Conservation (phyloP, 2,329 filamentous ascomycete genomes). For the Talaromyces sp. region DNA sequence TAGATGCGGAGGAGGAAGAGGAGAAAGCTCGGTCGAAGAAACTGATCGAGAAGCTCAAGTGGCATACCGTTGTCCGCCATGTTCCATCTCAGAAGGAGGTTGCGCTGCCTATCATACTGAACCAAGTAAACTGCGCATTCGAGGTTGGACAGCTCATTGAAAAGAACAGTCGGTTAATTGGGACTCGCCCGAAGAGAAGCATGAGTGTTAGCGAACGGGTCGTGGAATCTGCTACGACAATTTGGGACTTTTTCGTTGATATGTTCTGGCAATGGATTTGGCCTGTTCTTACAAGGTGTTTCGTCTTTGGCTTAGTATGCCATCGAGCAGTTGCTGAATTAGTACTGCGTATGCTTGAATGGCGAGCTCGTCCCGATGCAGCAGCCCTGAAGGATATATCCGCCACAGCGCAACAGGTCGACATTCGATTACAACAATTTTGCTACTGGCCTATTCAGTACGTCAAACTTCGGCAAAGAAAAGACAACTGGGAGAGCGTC, state of each 20-base stretch:
- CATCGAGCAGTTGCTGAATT: constrained; percentile 80
- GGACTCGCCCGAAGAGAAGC: constrained; percentile 74
- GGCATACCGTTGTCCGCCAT: constrained; percentile 80
- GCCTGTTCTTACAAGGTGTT: constrained; percentile 69
- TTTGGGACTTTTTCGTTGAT: constrained; percentile 74
- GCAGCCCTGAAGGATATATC: constrained; percentile 93
- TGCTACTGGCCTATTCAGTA: constrained; percentile 99
- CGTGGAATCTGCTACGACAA: constrained; percentile 85
- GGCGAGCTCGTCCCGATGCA: constrained; percentile 72
- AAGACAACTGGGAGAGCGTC: constrained; percentile 91
- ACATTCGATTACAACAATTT: constrained; percentile 95
- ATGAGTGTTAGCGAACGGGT: constrained; percentile 93
- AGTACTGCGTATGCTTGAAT: constrained; percentile 77
- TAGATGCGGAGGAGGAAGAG: constrained; percentile 71
- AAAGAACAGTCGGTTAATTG: constrained; percentile 83
- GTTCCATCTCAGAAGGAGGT: constrained; percentile 77
- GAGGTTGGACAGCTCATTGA: constrained; percentile 84
- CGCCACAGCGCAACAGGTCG: constrained; percentile 93
- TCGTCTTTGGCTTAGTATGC: constrained; percentile 74
- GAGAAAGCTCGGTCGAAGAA: constrained; percentile 63
- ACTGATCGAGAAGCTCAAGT: constrained; percentile 80
- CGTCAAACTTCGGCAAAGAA: constrained; percentile 80
- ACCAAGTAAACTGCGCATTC: constrained; percentile 93
- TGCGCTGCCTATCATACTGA: constrained; percentile 75
- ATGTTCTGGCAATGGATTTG: constrained; percentile 72